phyloP scores from a whole-genome alignment of 1,284 basidiomycete genomes.

The Golubevia pallescens region DNA sequence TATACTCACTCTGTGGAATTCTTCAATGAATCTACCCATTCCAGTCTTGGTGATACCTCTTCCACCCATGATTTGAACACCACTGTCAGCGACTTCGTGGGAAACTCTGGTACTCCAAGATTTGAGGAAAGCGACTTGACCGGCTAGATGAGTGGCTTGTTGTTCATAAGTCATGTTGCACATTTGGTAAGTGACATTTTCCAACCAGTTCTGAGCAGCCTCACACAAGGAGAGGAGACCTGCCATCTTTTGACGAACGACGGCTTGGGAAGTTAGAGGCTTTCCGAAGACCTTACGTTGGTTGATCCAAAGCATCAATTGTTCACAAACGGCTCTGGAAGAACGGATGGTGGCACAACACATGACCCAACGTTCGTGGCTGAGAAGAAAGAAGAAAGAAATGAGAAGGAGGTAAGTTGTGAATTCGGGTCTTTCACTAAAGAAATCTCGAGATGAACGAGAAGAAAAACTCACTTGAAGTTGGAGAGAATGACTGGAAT shows the following conservation, averaged over 20 bases:
- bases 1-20: conserved; percentile 21
- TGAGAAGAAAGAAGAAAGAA: not conserved
- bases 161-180: conserved; percentile 62
- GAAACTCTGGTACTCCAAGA: conserved; percentile 54
- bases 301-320: conserved; percentile 56
- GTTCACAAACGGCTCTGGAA: conserved; percentile 68
- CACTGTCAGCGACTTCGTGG: conserved; percentile 53
- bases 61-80: conserved; percentile 61
- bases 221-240: conserved; percentile 52
- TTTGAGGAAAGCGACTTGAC: conserved; percentile 61
- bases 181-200: conserved; percentile 62
- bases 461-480: conserved; percentile 45
- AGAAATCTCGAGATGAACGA: conserved; percentile 22
- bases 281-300: conserved; percentile 64
- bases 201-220: conserved; percentile 58
- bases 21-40: conserved; percentile 57
- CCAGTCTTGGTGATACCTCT: conserved; percentile 61
- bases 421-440: too few species aligned
- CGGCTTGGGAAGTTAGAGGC: conserved; percentile 55
- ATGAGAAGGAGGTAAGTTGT: too few species aligned
- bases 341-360: conserved; percentile 75
- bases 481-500: conserved; percentile 74
- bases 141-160: conserved; percentile 56
- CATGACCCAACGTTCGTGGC: conserved; percentile 71
- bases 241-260: conserved; percentile 58